phyloP scores from a whole-genome alignment of 2,329 filamentous ascomycete genomes.

The Cladobotryum mycophilum region DNA sequence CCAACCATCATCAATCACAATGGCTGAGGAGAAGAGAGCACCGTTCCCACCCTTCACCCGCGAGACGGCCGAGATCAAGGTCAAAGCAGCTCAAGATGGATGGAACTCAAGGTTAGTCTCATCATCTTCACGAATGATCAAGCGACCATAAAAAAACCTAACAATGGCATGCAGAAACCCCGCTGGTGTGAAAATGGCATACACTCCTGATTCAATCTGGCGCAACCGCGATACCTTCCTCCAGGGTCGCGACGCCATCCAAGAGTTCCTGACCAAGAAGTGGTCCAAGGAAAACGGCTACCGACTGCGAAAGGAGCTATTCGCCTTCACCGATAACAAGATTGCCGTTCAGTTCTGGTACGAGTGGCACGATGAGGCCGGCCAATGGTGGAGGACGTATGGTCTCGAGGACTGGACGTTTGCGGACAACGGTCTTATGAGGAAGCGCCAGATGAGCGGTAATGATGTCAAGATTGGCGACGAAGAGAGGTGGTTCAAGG shows the following conservation, averaged over 20 bases:
- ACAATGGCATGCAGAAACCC: conserved; percentile 48
- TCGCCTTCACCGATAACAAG: conserved; percentile 65
- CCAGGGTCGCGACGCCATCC: conserved; percentile 60
- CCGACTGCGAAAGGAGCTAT: conserved; percentile 74
- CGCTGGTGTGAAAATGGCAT: conserved; percentile 58
- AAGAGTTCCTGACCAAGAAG: conserved; percentile 62
- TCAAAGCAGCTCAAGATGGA: conserved; percentile 75
- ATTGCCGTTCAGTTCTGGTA: conserved; percentile 93
- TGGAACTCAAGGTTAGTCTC: conserved; percentile 67
- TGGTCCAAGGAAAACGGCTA: conserved; percentile 70
- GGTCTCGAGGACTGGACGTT: conserved; percentile 79
- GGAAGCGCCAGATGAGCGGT: conserved; percentile 69
- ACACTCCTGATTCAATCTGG: conserved; percentile 74
- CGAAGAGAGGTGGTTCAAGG: conserved; percentile 61
- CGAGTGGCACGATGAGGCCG: conserved; percentile 62
- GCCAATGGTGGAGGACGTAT: conserved; percentile 83
- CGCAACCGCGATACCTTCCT: conserved; percentile 70
- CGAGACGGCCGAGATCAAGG: conserved; percentile 66
- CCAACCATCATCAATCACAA: not conserved
- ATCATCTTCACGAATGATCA: not conserved
- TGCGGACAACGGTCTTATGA: conserved; percentile 62
- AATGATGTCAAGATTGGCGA: conserved; percentile 62
- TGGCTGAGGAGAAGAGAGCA: conserved; percentile 14
- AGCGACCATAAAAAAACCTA: no score
- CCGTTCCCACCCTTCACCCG: conserved; percentile 66